Percentiles rank a stretch among this genome's conserved stretches.
These are phyloP conservation scores for Colletotrichum sp. DNA, from an alignment of 2,329 filamentous ascomycete genomes.

Conservation along the genomic window DNA sequence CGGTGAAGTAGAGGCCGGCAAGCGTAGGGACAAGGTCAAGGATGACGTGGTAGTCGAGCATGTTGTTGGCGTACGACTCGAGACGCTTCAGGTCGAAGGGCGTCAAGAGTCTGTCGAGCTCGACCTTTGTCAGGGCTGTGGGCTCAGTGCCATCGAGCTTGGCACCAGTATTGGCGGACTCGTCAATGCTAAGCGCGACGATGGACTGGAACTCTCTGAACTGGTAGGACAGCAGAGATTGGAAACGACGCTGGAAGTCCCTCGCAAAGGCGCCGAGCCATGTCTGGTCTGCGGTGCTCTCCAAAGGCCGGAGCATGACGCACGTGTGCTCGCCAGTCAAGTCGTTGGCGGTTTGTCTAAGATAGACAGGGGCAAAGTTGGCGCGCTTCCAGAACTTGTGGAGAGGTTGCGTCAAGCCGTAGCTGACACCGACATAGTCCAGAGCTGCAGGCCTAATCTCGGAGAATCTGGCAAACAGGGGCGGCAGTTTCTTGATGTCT, in stretches of 20 bases:
- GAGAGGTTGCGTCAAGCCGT: slow-evolving; percentile 83
- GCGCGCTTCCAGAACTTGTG: slow-evolving; percentile 98
- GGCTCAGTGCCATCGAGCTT: slow-evolving; percentile 61
- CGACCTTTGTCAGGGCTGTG: slow-evolving; percentile 69
- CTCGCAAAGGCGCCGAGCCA: slow-evolving; percentile 92
- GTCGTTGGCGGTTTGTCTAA: slow-evolving; percentile 94
- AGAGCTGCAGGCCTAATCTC: slow-evolving; percentile 81
- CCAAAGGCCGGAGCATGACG: slow-evolving; percentile 90
- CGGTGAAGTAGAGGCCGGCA: slow-evolving; percentile 83
- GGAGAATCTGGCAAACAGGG: slow-evolving; percentile 86
- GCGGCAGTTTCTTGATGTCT: slow-evolving; percentile 90
- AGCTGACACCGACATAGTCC: slow-evolving; percentile 95
- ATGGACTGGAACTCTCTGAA: slow-evolving; percentile 83
- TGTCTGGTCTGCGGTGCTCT: slow-evolving; percentile 68
- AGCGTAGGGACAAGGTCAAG: slow-evolving; percentile 88
- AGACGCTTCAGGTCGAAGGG: slow-evolving; percentile 95
- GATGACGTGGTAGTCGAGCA: slow-evolving; percentile 97
- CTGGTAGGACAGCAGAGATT: slow-evolving; percentile 88
- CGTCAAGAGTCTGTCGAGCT: slow-evolving; percentile 79
- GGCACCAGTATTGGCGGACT: slow-evolving; percentile 78
- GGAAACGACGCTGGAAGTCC: slow-evolving; percentile 95
- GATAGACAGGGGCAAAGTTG: slow-evolving; percentile 86
- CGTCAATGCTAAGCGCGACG: slow-evolving; percentile 84
- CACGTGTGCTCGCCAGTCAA: slow-evolving; percentile 97
- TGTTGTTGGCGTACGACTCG: slow-evolving; percentile 94